A percentile compares a stretch with the other conserved stretches of the same genome.
Conservation (phyloP, 352 stramenopile genomes). For the Phytophthora colocasiae region DNA sequence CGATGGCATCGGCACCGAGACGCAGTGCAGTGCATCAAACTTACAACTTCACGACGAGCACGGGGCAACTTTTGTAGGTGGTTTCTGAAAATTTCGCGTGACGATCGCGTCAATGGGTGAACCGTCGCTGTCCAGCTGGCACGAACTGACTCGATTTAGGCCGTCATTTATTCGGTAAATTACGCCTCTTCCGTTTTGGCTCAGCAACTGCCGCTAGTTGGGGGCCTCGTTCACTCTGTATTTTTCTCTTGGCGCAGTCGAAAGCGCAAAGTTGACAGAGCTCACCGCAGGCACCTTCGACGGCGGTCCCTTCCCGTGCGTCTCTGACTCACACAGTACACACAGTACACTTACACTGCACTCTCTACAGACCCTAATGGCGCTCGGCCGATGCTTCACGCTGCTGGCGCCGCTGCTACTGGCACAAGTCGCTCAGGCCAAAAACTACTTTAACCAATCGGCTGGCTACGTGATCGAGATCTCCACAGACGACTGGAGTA, state of each 20-base stretch:
- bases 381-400: conserved; percentile 5
- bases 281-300: conserved; percentile 12
- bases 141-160: conserved; percentile 35
- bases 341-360: neutral
- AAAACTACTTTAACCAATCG: conserved; percentile 76
- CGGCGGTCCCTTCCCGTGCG: conserved; percentile 20
- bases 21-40: neutral
- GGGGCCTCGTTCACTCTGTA: conserved; percentile 37
- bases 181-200: conserved; percentile 25
- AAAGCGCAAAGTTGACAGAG: conserved; percentile 30
- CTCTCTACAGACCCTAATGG: conserved; percentile 4
- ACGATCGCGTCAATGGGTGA: conserved; percentile 36
- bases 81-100: conserved; percentile 38
- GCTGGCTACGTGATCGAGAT: conserved; percentile 77
- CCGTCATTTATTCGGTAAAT: conserved; percentile 39
- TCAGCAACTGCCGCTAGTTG: conserved; percentile 17
- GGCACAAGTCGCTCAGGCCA: conserved; percentile 26
- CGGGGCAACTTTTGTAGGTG: conserved; percentile 3
- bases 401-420: conserved; percentile 30
- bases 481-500: conserved; percentile 78
- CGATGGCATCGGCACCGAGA: conserved; percentile 9
- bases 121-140: conserved; percentile 29
- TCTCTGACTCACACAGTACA: neutral
- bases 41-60: conserved; percentile 19
- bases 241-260: conserved; percentile 42